phyloP scores from a whole-genome alignment of 176 grass and related monocot genomes.

The Eremochloa ophiuroides region DNA sequence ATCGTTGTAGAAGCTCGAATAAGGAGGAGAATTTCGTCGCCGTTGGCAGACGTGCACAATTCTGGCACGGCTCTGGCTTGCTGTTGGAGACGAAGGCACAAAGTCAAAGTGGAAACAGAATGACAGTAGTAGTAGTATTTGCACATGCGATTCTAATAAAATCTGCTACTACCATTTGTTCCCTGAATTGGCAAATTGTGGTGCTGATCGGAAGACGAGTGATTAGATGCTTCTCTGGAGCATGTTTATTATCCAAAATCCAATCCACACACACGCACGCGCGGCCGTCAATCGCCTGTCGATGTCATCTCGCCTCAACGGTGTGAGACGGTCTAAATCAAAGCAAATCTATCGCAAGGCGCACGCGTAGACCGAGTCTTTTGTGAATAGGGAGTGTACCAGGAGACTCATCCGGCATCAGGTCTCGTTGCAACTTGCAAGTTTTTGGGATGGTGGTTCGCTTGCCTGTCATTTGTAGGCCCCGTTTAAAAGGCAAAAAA shows the following conservation, averaged over 20 bases:
- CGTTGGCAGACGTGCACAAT: neutral
- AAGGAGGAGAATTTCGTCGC: neutral
- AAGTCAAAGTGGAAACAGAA: neutral
- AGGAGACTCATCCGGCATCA: neutral
- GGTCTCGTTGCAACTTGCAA: neutral
- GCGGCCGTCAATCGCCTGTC: neutral
- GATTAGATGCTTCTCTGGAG: neutral
- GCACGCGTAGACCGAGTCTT: neutral
- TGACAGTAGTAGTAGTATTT: neutral
- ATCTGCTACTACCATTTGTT: neutral
- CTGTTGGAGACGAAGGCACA: neutral
- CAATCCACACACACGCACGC: too few relatives aligned
- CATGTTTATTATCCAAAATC: neutral
- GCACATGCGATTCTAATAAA: neutral
- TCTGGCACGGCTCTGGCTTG: neutral
- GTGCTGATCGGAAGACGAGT: neutral
- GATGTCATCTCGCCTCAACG: neutral
- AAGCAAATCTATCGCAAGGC: neutral
- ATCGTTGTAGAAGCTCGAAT: constrained; percentile 7
- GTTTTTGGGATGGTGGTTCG: neutral
- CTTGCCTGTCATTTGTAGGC: neutral
- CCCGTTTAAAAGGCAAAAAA: too few relatives aligned
- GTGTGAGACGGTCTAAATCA: neutral
- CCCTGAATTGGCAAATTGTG: neutral
- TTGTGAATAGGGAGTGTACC: neutral